Percentiles rank a stretch among this genome's conserved stretches.
Evolutionary conservation across 306 rosid species (phyloP).

Genomic region (Corylus americana): DNA sequence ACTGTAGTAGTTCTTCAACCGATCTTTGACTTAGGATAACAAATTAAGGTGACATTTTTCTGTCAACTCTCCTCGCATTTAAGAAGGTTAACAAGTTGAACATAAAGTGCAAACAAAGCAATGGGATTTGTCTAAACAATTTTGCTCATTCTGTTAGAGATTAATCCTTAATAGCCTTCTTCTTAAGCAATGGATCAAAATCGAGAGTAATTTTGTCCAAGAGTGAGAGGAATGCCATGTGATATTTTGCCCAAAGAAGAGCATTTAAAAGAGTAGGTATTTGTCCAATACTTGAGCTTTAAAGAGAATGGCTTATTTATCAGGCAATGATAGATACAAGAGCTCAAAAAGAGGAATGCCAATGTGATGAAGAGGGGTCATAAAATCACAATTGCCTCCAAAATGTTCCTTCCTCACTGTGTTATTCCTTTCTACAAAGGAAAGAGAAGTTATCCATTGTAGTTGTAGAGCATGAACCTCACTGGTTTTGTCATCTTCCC

Average conservation of each 20-base stretch:
- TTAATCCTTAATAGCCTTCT: neutral
- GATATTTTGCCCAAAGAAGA: neutral
- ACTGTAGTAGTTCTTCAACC: too few species aligned
- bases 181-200: neutral
- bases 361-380: slow-evolving; percentile 8
- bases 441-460: neutral
- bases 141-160: neutral
- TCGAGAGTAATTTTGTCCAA: neutral
- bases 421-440: slow-evolving; percentile 13
- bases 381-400: slow-evolving; percentile 2
- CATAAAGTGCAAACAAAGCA: neutral
- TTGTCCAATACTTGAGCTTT: slow-evolving; percentile 7
- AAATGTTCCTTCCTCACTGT: slow-evolving; percentile 9
- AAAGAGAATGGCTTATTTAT: neutral
- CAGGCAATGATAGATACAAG: slow-evolving; percentile 11
- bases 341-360: slow-evolving; percentile 21
- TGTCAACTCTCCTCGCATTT: too few species aligned
- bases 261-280: slow-evolving; percentile 24
- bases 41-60: too few species aligned
- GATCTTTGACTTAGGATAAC: too few species aligned
- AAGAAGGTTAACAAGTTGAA: too few species aligned
- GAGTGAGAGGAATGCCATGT: neutral
- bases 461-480: neutral
- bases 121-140: neutral
- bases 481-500: neutral